Base-by-base conservation (phyloP, 495 filamentous ascomycete species). In the Mytilinidion resinicola region DNA sequence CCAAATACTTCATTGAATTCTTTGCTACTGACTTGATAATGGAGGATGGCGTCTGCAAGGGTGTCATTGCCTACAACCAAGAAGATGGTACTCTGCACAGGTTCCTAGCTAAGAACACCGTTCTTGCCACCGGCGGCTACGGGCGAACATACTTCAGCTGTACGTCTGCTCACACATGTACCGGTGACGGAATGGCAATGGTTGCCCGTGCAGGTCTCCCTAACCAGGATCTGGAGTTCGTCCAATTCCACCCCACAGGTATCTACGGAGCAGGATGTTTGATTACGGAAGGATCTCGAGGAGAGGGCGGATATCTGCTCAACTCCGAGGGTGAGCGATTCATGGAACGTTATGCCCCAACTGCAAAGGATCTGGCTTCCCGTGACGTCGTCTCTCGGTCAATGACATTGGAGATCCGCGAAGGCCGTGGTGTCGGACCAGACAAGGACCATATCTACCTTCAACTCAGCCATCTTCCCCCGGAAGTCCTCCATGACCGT, bases 1-100 rank as follows among this genome's bases (percentile, higher is more conserved):
- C 92, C 67, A 96, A 96, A 78, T 97, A 96, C 81, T 96, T 97
- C 78, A 96, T 97, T 70, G 92, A 97, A 78, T 97, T 90, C 81
- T 97, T 97, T 74, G 92, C 90, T 58, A 78, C 95, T 57, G 92
- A 97, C 73, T 77, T 97, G 72, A 82, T 97, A 68, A 97, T 96
- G 92, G 87, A 96, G 75, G 87, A 90, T 69, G 93, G 93, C 55
- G 87, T 89, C 73, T 97, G 92, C 79, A 88, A 90, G 59, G 92
- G 92, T 79, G 90, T 97, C 63, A 79, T 96, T 60, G 91, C 91
- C 56, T 96, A 96, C 76, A 96, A 96, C 79, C 91, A 96, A 79
- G 92, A 97, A 77, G 92, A 97, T 69, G 92, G 92, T 63, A 97
- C 92, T 15, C 84, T 97, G 50, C 92, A 97, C 80, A 82, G 92